Base-by-base conservation (phyloP, 306 rosid species). In the Prunus davidiana region DNA sequence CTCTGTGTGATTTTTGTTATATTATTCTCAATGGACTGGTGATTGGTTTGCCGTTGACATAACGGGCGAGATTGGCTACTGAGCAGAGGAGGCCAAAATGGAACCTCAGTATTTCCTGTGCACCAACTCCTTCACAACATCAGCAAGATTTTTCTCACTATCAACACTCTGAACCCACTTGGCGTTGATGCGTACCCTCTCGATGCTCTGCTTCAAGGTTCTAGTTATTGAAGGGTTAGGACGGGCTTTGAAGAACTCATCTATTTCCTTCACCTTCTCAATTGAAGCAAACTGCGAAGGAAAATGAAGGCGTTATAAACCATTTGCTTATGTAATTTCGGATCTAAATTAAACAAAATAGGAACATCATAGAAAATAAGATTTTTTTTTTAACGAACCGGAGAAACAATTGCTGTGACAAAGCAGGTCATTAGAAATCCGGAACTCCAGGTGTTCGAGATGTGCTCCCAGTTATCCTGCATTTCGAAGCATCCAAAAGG, bases 131-230 rank as follows among this genome's bases (percentile, higher is more conserved):
- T 41, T 82, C 67, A 89, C 76, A 47, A 87, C 88, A 24, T 69
- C 82, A 7, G 76, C 76, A 64, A 95, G 88, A 66, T n/a, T 68
- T 2, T 55, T 64, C 87, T 92, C 97, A 24, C 84, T 77, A 88
- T 43, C 73, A 76, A 90, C 73, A 69, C 82, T 78, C 84, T 83
- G 78, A 84, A 90, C 93, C 97, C 97, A 95, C 75, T 80, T 88
- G 55, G 93, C 84, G 62, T 95, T 92, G 47, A 92, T 90, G 74
- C 77, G 76, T 34, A 92, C 91, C 20, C 88, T 81, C 85, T 92
- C 99, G 28, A 90, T 85, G 84, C 99, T 95, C 89, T 95, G 99
- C 88, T 84, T 95, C 79, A 95, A 52, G 18, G 96, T 95, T 87
- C 99, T 89, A 34, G 89, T 86, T 45, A 92, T 83, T 12, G 91